phyloP scores from a whole-genome alignment of 176 grass and related monocot species.

The Canna indica region DNA sequence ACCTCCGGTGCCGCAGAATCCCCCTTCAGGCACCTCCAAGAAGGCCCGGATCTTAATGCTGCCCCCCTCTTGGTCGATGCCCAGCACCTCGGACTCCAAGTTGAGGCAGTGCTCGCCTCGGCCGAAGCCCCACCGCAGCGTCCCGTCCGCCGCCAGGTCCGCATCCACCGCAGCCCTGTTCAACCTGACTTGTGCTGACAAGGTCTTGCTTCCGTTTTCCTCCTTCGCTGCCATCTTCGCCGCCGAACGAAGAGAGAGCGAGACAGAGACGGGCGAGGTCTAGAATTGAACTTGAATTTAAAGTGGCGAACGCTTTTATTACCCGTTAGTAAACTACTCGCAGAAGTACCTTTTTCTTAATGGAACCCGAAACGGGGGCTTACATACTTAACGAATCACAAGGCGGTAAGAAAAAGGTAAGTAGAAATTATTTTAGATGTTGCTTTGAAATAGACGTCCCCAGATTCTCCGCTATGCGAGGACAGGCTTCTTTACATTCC shows the following conservation, averaged over 20 bases:
- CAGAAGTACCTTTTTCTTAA: no score
- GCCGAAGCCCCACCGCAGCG: conserved; percentile 38
- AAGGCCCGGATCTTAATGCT: conserved; percentile 41
- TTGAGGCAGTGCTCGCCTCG: conserved; percentile 24
- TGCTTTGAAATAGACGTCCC: no score
- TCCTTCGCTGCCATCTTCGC: background rate
- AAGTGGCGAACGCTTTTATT: no score
- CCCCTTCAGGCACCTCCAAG: conserved; percentile 8
- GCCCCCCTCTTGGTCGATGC: conserved; percentile 32
- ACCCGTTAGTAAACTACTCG: no score
- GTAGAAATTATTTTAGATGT: no score
- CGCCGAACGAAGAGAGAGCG: background rate
- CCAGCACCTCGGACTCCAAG: conserved; percentile 53
- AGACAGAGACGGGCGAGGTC: background rate
- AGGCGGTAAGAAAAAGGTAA: no score
- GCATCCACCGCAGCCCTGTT: conserved; percentile 38
- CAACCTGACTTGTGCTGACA: conserved; percentile 22
- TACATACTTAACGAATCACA: no score
- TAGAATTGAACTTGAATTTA: no score
- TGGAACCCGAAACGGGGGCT: no score
- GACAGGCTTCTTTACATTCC: no score
- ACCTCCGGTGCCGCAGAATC: conserved; percentile 17
- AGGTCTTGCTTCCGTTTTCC: background rate
- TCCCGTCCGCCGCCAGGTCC: conserved; percentile 29
- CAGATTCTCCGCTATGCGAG: no score